Evolutionary conservation across 2,329 filamentous ascomycete species (phyloP).

Genomic region (Corinectria fuckeliana): DNA sequence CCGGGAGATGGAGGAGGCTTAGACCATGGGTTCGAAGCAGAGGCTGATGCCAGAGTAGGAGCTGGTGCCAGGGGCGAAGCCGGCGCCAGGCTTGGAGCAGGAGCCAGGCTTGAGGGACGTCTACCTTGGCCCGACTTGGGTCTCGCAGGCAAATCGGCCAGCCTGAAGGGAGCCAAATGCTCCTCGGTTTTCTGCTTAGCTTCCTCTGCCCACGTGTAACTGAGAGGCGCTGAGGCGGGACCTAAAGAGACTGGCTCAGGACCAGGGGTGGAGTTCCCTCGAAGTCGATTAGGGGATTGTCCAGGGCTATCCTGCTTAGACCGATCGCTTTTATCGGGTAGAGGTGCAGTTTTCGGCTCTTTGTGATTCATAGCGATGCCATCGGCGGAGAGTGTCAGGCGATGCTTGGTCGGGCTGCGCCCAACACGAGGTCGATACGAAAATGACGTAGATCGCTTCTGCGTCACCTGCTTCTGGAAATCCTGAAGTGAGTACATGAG

Average conservation of each 20-base stretch:
- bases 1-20: conserved; percentile 55
- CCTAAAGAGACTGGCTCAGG: conserved; percentile 62
- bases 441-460: conserved; percentile 55
- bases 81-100: conserved; percentile 12
- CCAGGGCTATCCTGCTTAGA: conserved; percentile 47
- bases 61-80: conserved; percentile 23
- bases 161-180: conserved; percentile 26
- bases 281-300: conserved; percentile 52
- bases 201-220: conserved; percentile 62
- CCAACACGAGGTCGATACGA: conserved; percentile 57
- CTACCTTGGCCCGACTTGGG: conserved; percentile 44
- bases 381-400: conserved; percentile 65
- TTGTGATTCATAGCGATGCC: conserved; percentile 59
- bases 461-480: conserved; percentile 70
- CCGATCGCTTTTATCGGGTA: conserved; percentile 60
- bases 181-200: conserved; percentile 48
- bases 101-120: conserved; percentile 15
- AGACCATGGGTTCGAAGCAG: conserved; percentile 30
- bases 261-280: conserved; percentile 61
- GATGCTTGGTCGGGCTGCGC: conserved; percentile 65
- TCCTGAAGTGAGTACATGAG: conserved; percentile 89
- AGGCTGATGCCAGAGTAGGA: not conserved
- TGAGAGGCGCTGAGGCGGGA: conserved; percentile 71
- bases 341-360: conserved; percentile 66
- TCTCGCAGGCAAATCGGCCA: conserved; percentile 40